Base-by-base conservation (phyloP, 192 early-diverging fungal genomes). In the Paraglomus occultum region DNA sequence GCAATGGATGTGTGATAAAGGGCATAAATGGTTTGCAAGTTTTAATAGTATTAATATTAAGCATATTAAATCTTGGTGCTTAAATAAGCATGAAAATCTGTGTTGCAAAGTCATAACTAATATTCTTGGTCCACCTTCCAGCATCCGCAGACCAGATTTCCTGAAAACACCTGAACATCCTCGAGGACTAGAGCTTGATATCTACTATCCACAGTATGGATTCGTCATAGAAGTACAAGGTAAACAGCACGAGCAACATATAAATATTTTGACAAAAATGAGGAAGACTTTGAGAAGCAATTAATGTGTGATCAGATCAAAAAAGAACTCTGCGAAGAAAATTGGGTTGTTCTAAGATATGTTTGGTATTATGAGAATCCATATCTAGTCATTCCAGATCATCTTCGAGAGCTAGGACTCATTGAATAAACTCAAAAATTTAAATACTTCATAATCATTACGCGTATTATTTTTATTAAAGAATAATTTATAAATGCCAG, bases 341-440 rank as follows among this genome's bases (percentile, higher is more conserved):
- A 62, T 62, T n/a, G 6, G 43, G 46, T 61, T 45, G 5, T 61
- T 45, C 39, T 61, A 46, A 0, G 43, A 9, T 40, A 61, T 46
- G 11, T 61, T 46, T 61, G 59, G 59, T 61, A 61, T 18, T 45
- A 61, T 61, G 59, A 61, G 45, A 15, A 62, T 45, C n/a, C 42
- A 22, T 46, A 62, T 46, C 4, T 45, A 62, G 44, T 45, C 9
- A 62, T 46, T n/a, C n/a, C n/a, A n/a, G n/a, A n/a, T n/a, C n/a
- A n/a, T n/a, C n/a, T n/a, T n/a, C n/a, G n/a, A n/a, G n/a, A n/a
- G n/a, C n/a, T n/a, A n/a, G n/a, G n/a, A n/a, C n/a, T n/a, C n/a
- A n/a, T n/a, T n/a, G n/a, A n/a, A n/a, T n/a, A n/a, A n/a, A n/a
- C n/a, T n/a, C n/a, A n/a, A n/a, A n/a, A n/a, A n/a, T n/a, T n/a